Percentiles rank a stretch among this genome's conserved stretches.
Conservation (phyloP, 1,284 basidiomycete genomes). For the Trametes hirsuta region DNA sequence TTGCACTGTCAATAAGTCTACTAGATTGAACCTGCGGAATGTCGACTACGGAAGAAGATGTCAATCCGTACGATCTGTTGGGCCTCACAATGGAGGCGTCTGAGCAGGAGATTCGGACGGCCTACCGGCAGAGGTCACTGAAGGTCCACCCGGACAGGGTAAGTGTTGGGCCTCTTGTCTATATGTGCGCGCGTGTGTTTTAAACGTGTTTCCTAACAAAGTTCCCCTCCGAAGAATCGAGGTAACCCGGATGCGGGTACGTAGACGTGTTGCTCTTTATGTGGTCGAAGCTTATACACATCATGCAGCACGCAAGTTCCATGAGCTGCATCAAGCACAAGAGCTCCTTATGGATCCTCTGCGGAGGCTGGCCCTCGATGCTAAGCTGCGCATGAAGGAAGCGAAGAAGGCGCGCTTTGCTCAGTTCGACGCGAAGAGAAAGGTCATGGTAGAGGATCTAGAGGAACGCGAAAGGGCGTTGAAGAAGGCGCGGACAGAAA, state of each 20-base stretch:
- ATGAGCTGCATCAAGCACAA: conserved; percentile 85
- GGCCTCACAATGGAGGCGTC: conserved; percentile 69
- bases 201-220: conserved; percentile 30
- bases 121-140: conserved; percentile 81
- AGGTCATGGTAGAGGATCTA: conserved; percentile 81
- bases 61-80: conserved; percentile 80
- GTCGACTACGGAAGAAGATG: conserved; percentile 46
- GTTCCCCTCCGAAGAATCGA: conserved; percentile 57
- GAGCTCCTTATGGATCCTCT: conserved; percentile 85
- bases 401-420: conserved; percentile 76
- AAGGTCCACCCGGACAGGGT: conserved; percentile 91
- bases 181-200: not conserved
- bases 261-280: conserved; percentile 9
- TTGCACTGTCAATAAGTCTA: not conserved
- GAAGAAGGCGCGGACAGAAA: conserved; percentile 72
- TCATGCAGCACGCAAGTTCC: conserved; percentile 74
- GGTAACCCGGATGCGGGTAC: conserved; percentile 78
- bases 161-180: conserved; percentile 37
- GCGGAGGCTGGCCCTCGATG: conserved; percentile 83
- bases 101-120: conserved; percentile 83
- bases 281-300: not conserved
- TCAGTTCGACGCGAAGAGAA: conserved; percentile 78
- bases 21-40: conserved; percentile 3
- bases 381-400: conserved; percentile 73
- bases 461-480: conserved; percentile 81